A percentile compares a stretch with the other conserved stretches of the same genome.
phyloP scores from a whole-genome alignment of 2,329 filamentous ascomycete genomes.

The Fusarium floridanum region DNA sequence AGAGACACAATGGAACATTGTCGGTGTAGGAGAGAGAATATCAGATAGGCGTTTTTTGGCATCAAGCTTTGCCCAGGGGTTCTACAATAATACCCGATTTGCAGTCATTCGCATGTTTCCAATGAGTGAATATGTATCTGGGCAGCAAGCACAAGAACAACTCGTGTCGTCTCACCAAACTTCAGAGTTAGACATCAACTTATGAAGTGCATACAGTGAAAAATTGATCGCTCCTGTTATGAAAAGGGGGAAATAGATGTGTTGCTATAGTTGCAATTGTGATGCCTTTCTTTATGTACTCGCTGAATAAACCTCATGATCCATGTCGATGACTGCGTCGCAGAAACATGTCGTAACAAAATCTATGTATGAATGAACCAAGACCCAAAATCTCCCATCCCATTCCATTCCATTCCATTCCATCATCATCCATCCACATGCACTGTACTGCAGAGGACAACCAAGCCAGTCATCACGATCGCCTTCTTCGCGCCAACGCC shows the following conservation, averaged over 20 bases:
- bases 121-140: neutral
- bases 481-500: conserved; percentile 39
- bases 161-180: too few relatives aligned
- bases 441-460: conserved; percentile 16
- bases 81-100: conserved; percentile 20
- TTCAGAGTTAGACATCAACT: neutral
- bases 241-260: neutral
- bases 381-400: conserved; percentile 27
- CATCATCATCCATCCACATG: conserved; percentile 4
- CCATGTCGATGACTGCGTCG: conserved; percentile 30
- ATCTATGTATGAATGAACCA: conserved; percentile 34
- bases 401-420: conserved; percentile 20
- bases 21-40: conserved; percentile 25
- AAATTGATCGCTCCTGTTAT: neutral
- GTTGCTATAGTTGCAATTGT: neutral
- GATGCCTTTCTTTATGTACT: conserved; percentile 27
- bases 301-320: conserved; percentile 37
- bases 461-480: conserved; percentile 9
- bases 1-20: conserved; percentile 11
- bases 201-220: neutral
- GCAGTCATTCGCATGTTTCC: neutral
- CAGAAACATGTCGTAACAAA: conserved; percentile 42
- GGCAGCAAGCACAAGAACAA: neutral
- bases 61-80: conserved; percentile 18
- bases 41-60: conserved; percentile 36